These are phyloP conservation scores for Akanthomyces lecanii DNA, from an alignment of 2,329 filamentous ascomycete genomes.

Conservation along the genomic window DNA sequence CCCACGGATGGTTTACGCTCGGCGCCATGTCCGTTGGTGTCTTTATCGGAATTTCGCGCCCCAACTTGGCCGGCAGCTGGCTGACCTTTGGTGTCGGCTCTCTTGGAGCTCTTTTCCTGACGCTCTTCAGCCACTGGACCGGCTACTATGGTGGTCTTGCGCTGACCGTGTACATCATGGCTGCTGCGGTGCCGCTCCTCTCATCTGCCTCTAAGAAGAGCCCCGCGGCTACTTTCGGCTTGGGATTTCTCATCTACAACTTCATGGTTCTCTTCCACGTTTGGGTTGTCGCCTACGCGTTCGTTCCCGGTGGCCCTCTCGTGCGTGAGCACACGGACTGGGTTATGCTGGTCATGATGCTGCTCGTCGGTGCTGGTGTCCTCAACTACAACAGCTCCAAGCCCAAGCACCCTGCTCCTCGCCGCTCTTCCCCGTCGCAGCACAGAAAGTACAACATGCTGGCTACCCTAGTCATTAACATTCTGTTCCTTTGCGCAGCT, in stretches of 20 bases:
- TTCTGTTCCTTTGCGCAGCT: slow-evolving; percentile 73
- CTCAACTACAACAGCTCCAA: slow-evolving; percentile 62
- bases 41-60: slow-evolving; percentile 68
- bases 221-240: slow-evolving; percentile 76
- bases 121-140: slow-evolving; percentile 73
- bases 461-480: slow-evolving; percentile 69
- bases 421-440: slow-evolving; percentile 31
- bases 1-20: slow-evolving; percentile 85
- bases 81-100: slow-evolving; percentile 73
- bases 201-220: slow-evolving; percentile 70
- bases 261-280: slow-evolving; percentile 94
- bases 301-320: slow-evolving; percentile 88
- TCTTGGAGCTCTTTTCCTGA: slow-evolving; percentile 73
- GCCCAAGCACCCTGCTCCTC: slow-evolving; percentile 33
- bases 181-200: slow-evolving; percentile 70
- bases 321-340: slow-evolving; percentile 94
- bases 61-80: slow-evolving; percentile 71
- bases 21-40: slow-evolving; percentile 82
- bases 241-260: slow-evolving; percentile 90
- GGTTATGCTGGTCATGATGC: slow-evolving; percentile 85
- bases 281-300: slow-evolving; percentile 97
- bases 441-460: slow-evolving; percentile 50
- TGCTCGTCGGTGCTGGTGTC: slow-evolving; percentile 77
- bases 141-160: slow-evolving; percentile 82
- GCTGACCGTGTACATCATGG: slow-evolving; percentile 76